Conservation (phyloP, 495 filamentous ascomycete genomes). For the Aspergillus carlsbadensis region DNA sequence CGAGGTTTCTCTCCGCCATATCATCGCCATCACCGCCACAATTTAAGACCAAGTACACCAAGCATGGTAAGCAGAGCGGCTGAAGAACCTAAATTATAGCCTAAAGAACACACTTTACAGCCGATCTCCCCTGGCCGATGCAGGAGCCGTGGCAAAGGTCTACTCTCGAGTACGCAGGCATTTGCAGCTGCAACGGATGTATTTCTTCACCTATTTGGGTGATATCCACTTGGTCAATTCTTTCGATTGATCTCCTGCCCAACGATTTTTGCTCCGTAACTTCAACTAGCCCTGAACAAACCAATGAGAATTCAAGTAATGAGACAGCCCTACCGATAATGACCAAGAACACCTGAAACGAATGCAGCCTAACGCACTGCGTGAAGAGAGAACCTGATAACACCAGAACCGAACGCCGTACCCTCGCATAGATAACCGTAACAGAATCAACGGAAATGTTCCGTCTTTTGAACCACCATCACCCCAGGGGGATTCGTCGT, state of each 20-base stretch:
- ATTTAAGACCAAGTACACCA: background rate
- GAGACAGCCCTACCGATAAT: background rate
- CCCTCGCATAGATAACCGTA: background rate
- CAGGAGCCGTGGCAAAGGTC: too few relatives aligned
- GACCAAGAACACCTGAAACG: constrained; percentile 6
- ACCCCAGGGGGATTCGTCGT: background rate
- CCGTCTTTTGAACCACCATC: background rate
- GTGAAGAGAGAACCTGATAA: constrained; percentile 23
- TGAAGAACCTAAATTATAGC: too few relatives aligned
- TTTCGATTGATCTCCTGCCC: too few relatives aligned
- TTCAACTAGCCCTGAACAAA: background rate
- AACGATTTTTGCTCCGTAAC: background rate
- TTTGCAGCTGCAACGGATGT: too few relatives aligned
- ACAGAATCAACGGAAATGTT: background rate
- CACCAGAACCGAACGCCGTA: constrained; percentile 30
- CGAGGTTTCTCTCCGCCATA: too few relatives aligned
- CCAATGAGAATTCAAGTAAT: background rate
- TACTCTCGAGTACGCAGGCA: too few relatives aligned
- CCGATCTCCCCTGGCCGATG: too few relatives aligned
- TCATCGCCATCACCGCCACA: background rate
- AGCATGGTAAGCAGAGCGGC: background rate
- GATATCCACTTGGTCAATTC: too few relatives aligned
- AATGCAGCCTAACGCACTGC: constrained; percentile 17
- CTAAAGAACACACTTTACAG: too few relatives aligned
- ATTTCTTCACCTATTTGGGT: too few relatives aligned